These are phyloP conservation scores for Globisporangium apiculatum DNA, from an alignment of 352 stramenopile species.

Conservation along the genomic window DNA sequence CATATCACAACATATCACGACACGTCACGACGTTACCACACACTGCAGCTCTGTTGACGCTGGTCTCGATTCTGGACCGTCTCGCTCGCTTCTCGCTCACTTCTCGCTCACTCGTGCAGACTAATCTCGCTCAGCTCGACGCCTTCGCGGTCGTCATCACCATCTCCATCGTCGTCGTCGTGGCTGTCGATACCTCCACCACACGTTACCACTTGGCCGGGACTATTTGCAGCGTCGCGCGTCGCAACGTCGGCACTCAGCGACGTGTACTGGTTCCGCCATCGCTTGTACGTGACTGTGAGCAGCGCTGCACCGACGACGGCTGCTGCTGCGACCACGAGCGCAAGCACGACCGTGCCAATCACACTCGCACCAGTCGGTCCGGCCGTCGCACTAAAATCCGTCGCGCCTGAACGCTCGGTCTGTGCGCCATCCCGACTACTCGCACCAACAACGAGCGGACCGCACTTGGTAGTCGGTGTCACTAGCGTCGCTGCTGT, in stretches of 20 bases:
- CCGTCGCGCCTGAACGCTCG: neutral
- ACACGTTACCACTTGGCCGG: slow-evolving; percentile 7
- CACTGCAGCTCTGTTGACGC: neutral
- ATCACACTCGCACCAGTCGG: slow-evolving; percentile 16
- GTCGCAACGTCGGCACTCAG: slow-evolving; percentile 18
- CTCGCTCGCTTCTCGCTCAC: neutral
- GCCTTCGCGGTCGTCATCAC: slow-evolving; percentile 8
- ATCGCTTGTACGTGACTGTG: slow-evolving; percentile 31
- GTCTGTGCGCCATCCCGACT: neutral
- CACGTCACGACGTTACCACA: neutral
- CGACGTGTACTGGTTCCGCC: slow-evolving; percentile 52
- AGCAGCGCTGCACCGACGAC: slow-evolving; percentile 26
- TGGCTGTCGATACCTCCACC: neutral
- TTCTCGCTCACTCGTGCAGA: slow-evolving; percentile 22
- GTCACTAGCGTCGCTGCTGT: neutral
- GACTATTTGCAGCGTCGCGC: slow-evolving; percentile 1
- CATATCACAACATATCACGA: no score
- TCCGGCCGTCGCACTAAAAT: neutral
- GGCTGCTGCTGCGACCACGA: slow-evolving; percentile 23
- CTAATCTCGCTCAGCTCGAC: slow-evolving; percentile 50
- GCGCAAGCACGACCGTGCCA: slow-evolving; percentile 25
- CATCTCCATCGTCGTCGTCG: slow-evolving; percentile 10
- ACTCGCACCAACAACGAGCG: neutral
- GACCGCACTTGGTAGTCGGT: slow-evolving; percentile 2
- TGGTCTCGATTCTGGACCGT: neutral